These are phyloP conservation scores for Colletotrichum horii DNA, from an alignment of 2,329 filamentous ascomycete species.

Conservation along the genomic window DNA sequence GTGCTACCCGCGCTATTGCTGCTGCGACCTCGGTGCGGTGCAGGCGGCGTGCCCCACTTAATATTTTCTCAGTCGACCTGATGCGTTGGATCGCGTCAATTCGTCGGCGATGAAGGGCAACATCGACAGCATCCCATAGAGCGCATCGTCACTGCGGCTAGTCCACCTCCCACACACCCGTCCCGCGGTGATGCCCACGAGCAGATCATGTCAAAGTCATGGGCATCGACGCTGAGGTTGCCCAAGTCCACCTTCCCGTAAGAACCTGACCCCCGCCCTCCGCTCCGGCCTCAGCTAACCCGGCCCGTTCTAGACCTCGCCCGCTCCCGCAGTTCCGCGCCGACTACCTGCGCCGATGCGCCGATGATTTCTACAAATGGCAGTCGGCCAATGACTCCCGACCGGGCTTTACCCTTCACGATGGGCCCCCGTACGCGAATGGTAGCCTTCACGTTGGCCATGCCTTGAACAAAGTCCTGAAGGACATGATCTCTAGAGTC, in stretches of 20 bases:
- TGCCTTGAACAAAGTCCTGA: constrained; percentile 95
- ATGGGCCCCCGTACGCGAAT: constrained; percentile 97
- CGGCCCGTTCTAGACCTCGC: constrained; percentile 47
- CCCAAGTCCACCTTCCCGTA: constrained; percentile 78
- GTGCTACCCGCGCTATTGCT: neutral
- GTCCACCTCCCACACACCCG: neutral
- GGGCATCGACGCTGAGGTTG: constrained; percentile 77
- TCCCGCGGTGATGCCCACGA: constrained; percentile 19
- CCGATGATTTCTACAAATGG: constrained; percentile 90
- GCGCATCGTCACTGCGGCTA: neutral
- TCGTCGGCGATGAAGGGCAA: neutral
- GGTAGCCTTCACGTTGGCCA: constrained; percentile 91
- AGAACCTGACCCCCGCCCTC: constrained; percentile 31
- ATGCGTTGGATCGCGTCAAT: neutral
- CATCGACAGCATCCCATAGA: neutral
- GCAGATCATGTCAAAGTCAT: constrained; percentile 59
- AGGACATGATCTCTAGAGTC: constrained; percentile 87
- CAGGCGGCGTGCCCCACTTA: neutral
- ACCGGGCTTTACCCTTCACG: constrained; percentile 80
- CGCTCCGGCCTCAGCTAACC: constrained; percentile 19
- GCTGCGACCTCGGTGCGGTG: neutral
- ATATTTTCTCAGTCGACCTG: neutral
- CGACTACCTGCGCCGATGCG: constrained; percentile 74
- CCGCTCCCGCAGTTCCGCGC: constrained; percentile 54
- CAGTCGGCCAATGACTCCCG: constrained; percentile 67